Evolutionary conservation across 306 rosid genomes (phyloP).

Genomic region (Inga laurina): DNA sequence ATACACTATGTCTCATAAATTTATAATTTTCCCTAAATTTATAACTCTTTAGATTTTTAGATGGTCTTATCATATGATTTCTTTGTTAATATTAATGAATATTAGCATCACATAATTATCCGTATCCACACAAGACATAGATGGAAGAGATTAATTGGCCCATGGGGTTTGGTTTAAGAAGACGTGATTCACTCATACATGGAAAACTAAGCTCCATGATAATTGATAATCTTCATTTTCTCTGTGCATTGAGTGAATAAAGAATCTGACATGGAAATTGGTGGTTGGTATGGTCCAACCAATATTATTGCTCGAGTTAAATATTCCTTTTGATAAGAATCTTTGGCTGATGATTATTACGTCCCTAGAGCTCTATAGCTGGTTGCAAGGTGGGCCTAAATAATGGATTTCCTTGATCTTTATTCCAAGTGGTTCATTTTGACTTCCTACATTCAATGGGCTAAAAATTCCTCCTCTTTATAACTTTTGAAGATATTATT

Average conservation of each 20-base stretch:
- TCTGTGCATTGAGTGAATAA: conserved; percentile 28
- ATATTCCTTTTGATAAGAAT: conserved; percentile 42
- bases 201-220: conserved; percentile 12
- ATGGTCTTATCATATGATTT: conserved; percentile 34
- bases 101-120: not conserved
- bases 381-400: not conserved
- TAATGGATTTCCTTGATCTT: conserved; percentile 32
- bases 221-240: conserved; percentile 22
- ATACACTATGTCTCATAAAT: no score
- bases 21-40: no score
- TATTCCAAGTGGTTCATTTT: conserved; percentile 42
- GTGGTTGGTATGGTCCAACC: conserved; percentile 47
- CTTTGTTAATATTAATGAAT: not conserved
- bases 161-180: conserved; percentile 39
- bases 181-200: conserved; percentile 29
- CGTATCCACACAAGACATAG: conserved; percentile 12
- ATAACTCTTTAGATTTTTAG: not conserved
- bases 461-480: conserved; percentile 19
- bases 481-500: conserved; percentile 21
- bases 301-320: conserved; percentile 30
- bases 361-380: not conserved
- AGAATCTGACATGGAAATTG: conserved; percentile 34
- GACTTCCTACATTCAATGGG: conserved; percentile 29
- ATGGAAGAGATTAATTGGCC: conserved; percentile 32
- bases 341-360: conserved; percentile 38